These are phyloP conservation scores for Endotrypanum monterogeii DNA, from an alignment of 208 protist species.

Conservation along the genomic window DNA sequence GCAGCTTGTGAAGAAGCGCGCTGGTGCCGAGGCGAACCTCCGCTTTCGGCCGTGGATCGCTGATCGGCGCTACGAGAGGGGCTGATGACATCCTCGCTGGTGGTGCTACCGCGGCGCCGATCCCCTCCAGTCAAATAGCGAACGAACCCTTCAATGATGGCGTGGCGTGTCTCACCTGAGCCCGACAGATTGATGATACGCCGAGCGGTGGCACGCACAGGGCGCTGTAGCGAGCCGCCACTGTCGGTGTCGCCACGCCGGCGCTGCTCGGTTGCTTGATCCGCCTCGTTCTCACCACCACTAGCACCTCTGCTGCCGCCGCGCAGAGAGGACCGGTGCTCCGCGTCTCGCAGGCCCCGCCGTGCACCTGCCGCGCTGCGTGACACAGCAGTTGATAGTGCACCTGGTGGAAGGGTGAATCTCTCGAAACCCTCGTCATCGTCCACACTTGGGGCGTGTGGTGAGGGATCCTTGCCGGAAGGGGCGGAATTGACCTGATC, in stretches of 20 bases:
- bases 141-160: slow-evolving; percentile 31
- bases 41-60: neutral
- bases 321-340: slow-evolving; percentile 2
- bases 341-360: slow-evolving; percentile 21
- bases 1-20: neutral
- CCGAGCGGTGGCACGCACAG: neutral
- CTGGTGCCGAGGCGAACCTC: slow-evolving; percentile 7
- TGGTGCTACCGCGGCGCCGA: slow-evolving; percentile 14
- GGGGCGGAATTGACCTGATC: neutral
- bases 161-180: slow-evolving; percentile 24
- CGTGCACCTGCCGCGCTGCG: slow-evolving; percentile 12
- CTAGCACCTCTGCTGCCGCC: neutral
- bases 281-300: slow-evolving; percentile 1
- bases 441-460: neutral
- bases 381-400: slow-evolving; percentile 16
- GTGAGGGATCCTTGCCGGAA: neutral
- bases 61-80: slow-evolving; percentile 10
- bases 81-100: slow-evolving; percentile 3
- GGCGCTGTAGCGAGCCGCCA: neutral
- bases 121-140: slow-evolving; percentile 24
- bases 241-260: slow-evolving; percentile 10
- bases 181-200: slow-evolving; percentile 6
- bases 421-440: slow-evolving; percentile 11
- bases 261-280: neutral
- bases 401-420: slow-evolving; percentile 26